Base-by-base conservation (phyloP, 371 early-diverging fungal genomes). In the Mortierella sp. region DNA sequence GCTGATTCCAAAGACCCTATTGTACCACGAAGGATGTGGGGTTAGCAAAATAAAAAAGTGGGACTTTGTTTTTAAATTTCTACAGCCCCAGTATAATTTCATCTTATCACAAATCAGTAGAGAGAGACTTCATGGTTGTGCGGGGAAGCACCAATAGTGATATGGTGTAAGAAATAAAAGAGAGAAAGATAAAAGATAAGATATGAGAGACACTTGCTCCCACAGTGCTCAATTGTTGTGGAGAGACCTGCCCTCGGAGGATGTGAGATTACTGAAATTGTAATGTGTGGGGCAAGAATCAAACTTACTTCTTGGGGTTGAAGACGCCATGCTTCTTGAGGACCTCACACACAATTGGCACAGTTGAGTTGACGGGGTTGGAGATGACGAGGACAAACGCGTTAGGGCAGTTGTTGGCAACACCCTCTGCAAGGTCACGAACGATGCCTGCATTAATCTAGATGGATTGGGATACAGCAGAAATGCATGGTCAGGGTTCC, bases 351-450 rank as follows among this genome's bases (percentile, higher is more conserved):
- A 92, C 92, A 72, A 96, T 93, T 58, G 95, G 94, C 35, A 96
- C 96, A 30, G 95, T 96, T 37, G 95, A 94, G 88, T 96, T 96
- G 77, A 96, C 96, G 62, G 96, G 96, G 89, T 96, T 96, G 66
- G 95, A 91, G 75, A 96, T 95, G 75, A 96, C 88, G 52, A 88
- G 86, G 73, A 94, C 86, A 81, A 90, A 88, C 14, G 96, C 96
- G 73, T 90, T 91, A 70, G 96, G 96, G 72, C 91, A 90, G 86
- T 90, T 90, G 84, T 90, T 90, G 77, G 94, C 95, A 65, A 89
- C 87, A 55, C 89, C 94, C 28, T 86, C 88, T 35, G 93, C 94
- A 62, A 97, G 87, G 75, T 88, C 93, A 70, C 92, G 86, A 43
- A 96, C 91, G 77, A 96, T 96, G 52, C 94, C 93, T 49, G 97